Evolutionary conservation across 208 protist genomes (phyloP), one percentile per base, ranked within the genome.

Genomic region (Acanthamoeba lugdunensis): DNA sequence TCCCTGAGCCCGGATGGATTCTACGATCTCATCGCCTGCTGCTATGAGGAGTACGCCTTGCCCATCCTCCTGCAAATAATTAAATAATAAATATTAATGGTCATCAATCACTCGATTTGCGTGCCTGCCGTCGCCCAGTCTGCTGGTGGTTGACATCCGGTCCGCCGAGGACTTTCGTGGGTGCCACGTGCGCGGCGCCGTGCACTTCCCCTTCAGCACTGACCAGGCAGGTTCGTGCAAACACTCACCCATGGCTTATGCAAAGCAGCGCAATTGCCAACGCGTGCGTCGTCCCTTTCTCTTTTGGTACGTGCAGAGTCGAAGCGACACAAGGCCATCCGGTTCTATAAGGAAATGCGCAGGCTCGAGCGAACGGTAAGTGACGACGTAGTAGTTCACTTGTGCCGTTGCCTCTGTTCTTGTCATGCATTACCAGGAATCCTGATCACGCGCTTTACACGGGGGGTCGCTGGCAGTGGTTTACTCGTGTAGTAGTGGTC

Each of bases 271-370:
- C 69, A 77, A 33, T 30, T 5, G 28, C 28, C 69, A 21, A 41
- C n/a, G 14, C 69, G 18, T 23, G 14, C 33, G 16, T 33, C 8
- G 23, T 37, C 18, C 16, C 69, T 30, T 16, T 71, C 13, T 71
- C 63, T 30, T 52, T 13, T 52, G 48, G 25, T n/a, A 21, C 58
- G 4, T n/a, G 25, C 33, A 81, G 71, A 52, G 33, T 48, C 71
- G 37, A 81, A 52, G 41, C 71, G 71, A 13, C 71, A 81, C 71
- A 81, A 81, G 33, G 71, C 71, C 25, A 81, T 81, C 33, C 28
- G 71, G 41, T 81, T 81, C 33, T 81, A 81, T 14, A 81, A 81
- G 71, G 71, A 81, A 50, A 81, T 81, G 71, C 71, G 41, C 30
- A 33, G 41, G 71, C 71, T 81, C 13, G 71, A 81, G 41, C 71